Conservation (phyloP, 1,139 yeast genomes). For the Suhomyces bolitotheri region DNA sequence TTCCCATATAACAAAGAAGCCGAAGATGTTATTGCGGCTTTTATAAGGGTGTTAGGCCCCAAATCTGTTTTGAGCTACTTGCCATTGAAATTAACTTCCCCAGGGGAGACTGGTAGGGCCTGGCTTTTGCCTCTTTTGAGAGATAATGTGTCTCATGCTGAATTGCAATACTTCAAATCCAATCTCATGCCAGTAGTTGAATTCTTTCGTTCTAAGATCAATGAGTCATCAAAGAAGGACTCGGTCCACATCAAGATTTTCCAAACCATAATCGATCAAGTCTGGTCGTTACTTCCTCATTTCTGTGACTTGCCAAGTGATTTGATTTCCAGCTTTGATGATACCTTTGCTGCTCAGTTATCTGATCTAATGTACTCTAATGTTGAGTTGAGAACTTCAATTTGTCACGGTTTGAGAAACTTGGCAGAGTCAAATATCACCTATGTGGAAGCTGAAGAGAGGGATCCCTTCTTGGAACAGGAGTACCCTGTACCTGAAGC, state of each 20-base stretch:
- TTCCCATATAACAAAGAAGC: constrained; percentile 76
- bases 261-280: constrained; percentile 81
- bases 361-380: constrained; percentile 74
- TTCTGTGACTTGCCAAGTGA: constrained; percentile 88
- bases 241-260: constrained; percentile 74
- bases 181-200: constrained; percentile 69
- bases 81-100: constrained; percentile 66
- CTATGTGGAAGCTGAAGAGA: constrained; percentile 58
- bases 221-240: constrained; percentile 43
- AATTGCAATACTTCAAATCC: constrained; percentile 59
- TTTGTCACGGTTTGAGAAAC: constrained; percentile 78
- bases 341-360: constrained; percentile 73
- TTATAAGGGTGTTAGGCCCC: constrained; percentile 82
- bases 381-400: constrained; percentile 70
- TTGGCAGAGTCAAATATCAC: constrained; percentile 76
- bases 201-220: constrained; percentile 53
- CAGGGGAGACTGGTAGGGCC: constrained; percentile 71
- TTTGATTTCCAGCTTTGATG: constrained; percentile 60
- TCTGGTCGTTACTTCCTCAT: constrained; percentile 88
- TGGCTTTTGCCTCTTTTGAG: constrained; percentile 94
- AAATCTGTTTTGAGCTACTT: constrained; percentile 70
- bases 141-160: constrained; percentile 76
- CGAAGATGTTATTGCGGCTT: constrained; percentile 77
- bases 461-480: constrained; percentile 59
- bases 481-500: constrained; percentile 62